Percentiles rank a stretch among this genome's conserved stretches.
Conservation (phyloP, 2,329 filamentous ascomycete species). For the Dendrostoma leiphaemia region DNA sequence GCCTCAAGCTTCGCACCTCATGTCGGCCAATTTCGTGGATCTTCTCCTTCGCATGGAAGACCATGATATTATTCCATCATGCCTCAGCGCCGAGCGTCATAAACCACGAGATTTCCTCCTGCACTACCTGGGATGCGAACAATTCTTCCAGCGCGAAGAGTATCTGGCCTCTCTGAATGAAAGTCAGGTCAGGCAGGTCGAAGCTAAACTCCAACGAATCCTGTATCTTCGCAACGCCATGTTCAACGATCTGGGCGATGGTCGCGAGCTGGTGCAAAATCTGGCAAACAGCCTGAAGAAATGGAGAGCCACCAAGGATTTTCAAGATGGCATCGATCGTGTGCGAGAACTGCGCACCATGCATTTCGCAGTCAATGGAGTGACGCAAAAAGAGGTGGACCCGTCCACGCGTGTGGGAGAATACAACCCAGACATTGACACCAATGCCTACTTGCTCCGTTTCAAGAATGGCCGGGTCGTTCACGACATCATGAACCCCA, state of each 20-base stretch:
- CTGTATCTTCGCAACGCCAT: conserved; percentile 7
- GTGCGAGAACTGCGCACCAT: conserved; percentile 11
- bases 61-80: conserved; percentile 18
- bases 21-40: conserved; percentile 9
- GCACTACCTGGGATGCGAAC: conserved; percentile 18
- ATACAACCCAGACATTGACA: conserved; percentile 15
- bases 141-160: conserved; percentile 18
- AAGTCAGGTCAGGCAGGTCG: conserved; percentile 7
- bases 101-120: conserved; percentile 16
- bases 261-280: conserved; percentile 6
- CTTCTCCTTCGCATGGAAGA: conserved; percentile 15
- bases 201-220: conserved; percentile 8
- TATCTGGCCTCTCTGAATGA: conserved; percentile 7
- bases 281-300: conserved; percentile 2
- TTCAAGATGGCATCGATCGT: conserved; percentile 9
- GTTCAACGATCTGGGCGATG: conserved; percentile 9
- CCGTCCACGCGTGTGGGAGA: neutral
- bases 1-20: neutral
- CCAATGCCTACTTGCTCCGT: conserved; percentile 17
- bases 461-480: conserved; percentile 11
- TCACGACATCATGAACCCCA: conserved; percentile 1
- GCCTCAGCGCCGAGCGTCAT: conserved; percentile 16
- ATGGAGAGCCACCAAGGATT: conserved; percentile 13
- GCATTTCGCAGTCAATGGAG: conserved; percentile 12
- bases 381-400: conserved; percentile 3